These are phyloP conservation scores for Paracoccidioides brasiliensis DNA, from an alignment of 2,329 filamentous ascomycete genomes.

Conservation along the genomic window DNA sequence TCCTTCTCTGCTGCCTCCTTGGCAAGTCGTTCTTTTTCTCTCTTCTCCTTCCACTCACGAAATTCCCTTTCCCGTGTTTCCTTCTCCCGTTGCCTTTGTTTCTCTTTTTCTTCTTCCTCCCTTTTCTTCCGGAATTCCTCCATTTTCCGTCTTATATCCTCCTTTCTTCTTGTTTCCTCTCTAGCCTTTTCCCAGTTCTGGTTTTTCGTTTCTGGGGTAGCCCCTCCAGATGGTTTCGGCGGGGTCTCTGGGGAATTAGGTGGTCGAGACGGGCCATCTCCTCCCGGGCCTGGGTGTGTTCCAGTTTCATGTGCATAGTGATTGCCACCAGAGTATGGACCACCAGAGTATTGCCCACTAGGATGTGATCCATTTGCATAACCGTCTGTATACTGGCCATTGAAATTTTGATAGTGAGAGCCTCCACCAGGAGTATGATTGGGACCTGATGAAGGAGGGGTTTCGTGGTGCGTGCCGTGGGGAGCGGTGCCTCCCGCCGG, in stretches of 20 bases:
- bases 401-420: slow-evolving; percentile 17
- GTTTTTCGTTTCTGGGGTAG: slow-evolving; percentile 5
- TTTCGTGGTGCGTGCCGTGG: slow-evolving; percentile 17
- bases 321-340: slow-evolving; percentile 21
- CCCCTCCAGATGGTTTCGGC: neutral
- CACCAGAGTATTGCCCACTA: slow-evolving; percentile 22
- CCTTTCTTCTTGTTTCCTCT: slow-evolving; percentile 26
- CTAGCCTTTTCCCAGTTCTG: slow-evolving; percentile 17
- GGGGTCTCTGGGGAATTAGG: neutral
- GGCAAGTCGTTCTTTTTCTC: slow-evolving; percentile 18
- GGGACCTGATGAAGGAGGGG: slow-evolving; percentile 15
- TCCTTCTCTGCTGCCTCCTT: slow-evolving; percentile 16
- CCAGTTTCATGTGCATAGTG: slow-evolving; percentile 2
- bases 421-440: slow-evolving; percentile 12
- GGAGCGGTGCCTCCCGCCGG: slow-evolving; percentile 21
- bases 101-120: slow-evolving; percentile 27
- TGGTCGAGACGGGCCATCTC: slow-evolving; percentile 1
- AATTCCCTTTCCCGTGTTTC: slow-evolving; percentile 30
- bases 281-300: neutral
- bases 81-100: slow-evolving; percentile 26
- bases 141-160: slow-evolving; percentile 24
- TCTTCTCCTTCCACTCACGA: slow-evolving; percentile 27
- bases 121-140: slow-evolving; percentile 25
- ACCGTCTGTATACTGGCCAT: slow-evolving; percentile 15
- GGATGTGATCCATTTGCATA: slow-evolving; percentile 19